Evolutionary conservation across 805 yeast species (phyloP).

Genomic region (Yarrowia sp.): DNA sequence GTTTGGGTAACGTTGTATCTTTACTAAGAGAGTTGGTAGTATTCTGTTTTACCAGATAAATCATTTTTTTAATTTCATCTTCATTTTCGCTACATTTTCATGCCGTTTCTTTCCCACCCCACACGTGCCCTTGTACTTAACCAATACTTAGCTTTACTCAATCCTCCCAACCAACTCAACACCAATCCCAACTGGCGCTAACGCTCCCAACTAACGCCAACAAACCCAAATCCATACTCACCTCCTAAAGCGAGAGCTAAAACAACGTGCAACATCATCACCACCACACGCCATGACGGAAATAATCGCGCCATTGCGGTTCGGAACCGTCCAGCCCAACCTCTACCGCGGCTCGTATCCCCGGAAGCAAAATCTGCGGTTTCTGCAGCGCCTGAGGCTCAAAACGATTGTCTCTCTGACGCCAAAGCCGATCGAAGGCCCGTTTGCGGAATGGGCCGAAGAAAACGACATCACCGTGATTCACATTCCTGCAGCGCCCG

Average conservation of each 20-base stretch:
- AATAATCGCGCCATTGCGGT: constrained; percentile 65
- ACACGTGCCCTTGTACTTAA: background rate
- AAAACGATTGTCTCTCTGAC: constrained; percentile 75
- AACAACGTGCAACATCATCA: background rate
- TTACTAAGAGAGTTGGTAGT: too few species aligned
- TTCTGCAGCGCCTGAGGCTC: constrained; percentile 61
- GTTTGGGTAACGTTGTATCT: too few species aligned
- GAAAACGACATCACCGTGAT: constrained; percentile 56
- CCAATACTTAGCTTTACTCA: background rate
- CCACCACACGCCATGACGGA: constrained; percentile 24
- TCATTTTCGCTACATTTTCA: too few species aligned
- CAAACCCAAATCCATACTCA: background rate
- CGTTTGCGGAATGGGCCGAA: constrained; percentile 53
- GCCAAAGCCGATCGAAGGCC: constrained; percentile 61
- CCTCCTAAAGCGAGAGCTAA: background rate
- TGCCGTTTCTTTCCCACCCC: too few species aligned
- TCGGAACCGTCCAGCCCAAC: constrained; percentile 64
- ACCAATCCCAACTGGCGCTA: background rate
- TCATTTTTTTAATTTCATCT: too few species aligned
- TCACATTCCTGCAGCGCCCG: constrained; percentile 47
- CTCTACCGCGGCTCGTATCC: constrained; percentile 88
- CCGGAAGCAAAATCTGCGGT: constrained; percentile 66
- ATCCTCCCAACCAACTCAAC: background rate
- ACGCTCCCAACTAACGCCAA: background rate
- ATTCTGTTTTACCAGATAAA: too few species aligned